Evolutionary conservation across 1,284 basidiomycete species (phyloP).

Genomic region (Hypsizygus ulmarius): DNA sequence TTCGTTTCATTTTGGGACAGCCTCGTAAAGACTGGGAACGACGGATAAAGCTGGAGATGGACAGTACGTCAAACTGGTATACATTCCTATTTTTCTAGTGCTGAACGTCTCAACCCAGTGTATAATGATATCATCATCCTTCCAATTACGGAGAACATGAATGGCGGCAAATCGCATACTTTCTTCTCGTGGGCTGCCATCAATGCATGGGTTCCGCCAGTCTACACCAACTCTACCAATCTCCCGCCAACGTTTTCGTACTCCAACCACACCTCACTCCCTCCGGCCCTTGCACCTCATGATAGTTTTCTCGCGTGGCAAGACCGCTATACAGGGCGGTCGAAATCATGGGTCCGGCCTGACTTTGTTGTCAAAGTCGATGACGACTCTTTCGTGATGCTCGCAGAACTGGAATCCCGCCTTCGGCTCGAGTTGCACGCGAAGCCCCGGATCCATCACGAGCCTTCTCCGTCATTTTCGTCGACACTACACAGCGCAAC

Average conservation of each 20-base stretch:
- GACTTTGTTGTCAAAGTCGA: constrained; percentile 92
- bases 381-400: constrained; percentile 92
- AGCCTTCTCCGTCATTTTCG: constrained; percentile 9
- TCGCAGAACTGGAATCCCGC: constrained; percentile 87
- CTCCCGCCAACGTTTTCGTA: constrained; percentile 55
- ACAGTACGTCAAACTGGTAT: constrained; percentile 58
- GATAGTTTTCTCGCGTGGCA: constrained; percentile 58
- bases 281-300: constrained; percentile 62
- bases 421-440: constrained; percentile 71
- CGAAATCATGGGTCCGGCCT: constrained; percentile 70
- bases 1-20: constrained; percentile 90
- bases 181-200: constrained; percentile 89
- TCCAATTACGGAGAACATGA: constrained; percentile 89
- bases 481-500: constrained; percentile 9
- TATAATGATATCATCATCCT: constrained; percentile 90
- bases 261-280: constrained; percentile 48
- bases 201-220: constrained; percentile 88
- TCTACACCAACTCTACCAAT: constrained; percentile 46
- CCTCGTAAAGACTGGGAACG: constrained; percentile 80
- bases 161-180: constrained; percentile 81
- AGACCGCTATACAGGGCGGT: constrained; percentile 42
- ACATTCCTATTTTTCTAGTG: not conserved
- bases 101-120: constrained; percentile 39
- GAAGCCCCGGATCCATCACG: constrained; percentile 22
- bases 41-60: constrained; percentile 85